phyloP scores from a whole-genome alignment of 2,329 filamentous ascomycete species.

The Arthrobotrys iridis region DNA sequence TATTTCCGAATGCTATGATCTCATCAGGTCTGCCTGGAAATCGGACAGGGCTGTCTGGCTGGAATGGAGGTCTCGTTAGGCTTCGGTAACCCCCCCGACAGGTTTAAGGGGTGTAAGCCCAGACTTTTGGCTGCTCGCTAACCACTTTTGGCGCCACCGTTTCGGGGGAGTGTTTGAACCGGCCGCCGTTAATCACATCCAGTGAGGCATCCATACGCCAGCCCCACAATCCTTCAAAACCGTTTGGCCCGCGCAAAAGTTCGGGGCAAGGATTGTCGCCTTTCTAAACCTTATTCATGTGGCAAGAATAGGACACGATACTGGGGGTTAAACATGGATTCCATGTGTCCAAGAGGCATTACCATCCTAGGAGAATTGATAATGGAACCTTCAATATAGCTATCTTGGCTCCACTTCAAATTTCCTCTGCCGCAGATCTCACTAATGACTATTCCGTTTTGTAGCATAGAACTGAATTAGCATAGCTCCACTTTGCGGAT shows the following conservation, averaged over 20 bases:
- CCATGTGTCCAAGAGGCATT: constrained; percentile 3
- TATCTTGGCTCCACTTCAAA: constrained; percentile 6
- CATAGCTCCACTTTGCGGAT: not conserved
- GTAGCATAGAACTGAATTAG: not conserved
- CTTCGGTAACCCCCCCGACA: constrained; percentile 7
- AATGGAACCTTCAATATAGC: constrained; percentile 4
- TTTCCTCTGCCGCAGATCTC: constrained; percentile 12
- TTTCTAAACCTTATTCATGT: not conserved
- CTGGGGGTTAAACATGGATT: not conserved
- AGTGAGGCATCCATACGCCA: not conserved
- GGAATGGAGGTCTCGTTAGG: constrained; percentile 12
- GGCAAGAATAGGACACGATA: not conserved
- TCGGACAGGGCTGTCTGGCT: too few species aligned
- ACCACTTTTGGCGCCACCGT: not conserved
- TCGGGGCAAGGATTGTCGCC: constrained; percentile 4
- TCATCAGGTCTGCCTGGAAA: not conserved
- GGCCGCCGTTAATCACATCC: constrained; percentile 3
- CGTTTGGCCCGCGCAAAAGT: not conserved
- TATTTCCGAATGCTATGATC: constrained; percentile 5
- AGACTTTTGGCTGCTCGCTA: not conserved
- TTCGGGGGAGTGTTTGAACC: constrained; percentile 23
- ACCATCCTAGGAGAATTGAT: not conserved
- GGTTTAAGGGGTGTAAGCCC: constrained; percentile 5
- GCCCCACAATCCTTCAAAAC: not conserved
- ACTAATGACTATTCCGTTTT: not conserved